Percentiles rank a stretch among this genome's conserved stretches.
These are phyloP conservation scores for Prosopis cineraria DNA, from an alignment of 306 rosid genomes.

Conservation along the genomic window DNA sequence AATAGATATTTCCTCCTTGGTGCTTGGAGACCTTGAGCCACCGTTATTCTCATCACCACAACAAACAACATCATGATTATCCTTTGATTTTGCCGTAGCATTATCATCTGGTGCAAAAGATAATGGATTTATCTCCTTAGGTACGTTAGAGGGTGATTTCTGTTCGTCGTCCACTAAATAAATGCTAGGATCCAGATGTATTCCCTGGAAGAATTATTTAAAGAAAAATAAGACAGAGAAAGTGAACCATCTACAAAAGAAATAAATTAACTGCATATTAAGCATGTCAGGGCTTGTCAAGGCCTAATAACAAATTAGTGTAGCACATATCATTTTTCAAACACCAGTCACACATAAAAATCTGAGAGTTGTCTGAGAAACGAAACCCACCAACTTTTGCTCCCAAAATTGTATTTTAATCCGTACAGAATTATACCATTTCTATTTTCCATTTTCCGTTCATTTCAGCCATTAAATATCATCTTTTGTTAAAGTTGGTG, in stretches of 20 bases:
- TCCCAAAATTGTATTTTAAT: neutral
- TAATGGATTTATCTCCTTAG: constrained; percentile 47
- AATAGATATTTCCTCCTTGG: constrained; percentile 41
- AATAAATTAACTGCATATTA: constrained; percentile 1
- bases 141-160: constrained; percentile 49
- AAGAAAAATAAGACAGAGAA: neutral
- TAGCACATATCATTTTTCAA: neutral
- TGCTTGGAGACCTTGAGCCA: constrained; percentile 36
- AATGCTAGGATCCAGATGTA: constrained; percentile 97
- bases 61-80: constrained; percentile 33
- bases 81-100: constrained; percentile 40
- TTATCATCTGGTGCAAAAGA: constrained; percentile 46
- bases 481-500: neutral
- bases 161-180: constrained; percentile 91
- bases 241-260: neutral
- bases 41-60: constrained; percentile 37
- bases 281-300: constrained; percentile 12
- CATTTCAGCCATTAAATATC: neutral
- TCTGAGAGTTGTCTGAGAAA: neutral
- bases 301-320: neutral
- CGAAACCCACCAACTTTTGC: neutral
- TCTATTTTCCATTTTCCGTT: neutral
- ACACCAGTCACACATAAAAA: neutral
- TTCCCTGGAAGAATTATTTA: constrained; percentile 60
- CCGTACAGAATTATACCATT: neutral